A percentile compares a stretch with the other conserved stretches of the same genome.
These are phyloP conservation scores for Lentinula guzmanii DNA, from an alignment of 768 basidiomycete species.

Conservation along the genomic window DNA sequence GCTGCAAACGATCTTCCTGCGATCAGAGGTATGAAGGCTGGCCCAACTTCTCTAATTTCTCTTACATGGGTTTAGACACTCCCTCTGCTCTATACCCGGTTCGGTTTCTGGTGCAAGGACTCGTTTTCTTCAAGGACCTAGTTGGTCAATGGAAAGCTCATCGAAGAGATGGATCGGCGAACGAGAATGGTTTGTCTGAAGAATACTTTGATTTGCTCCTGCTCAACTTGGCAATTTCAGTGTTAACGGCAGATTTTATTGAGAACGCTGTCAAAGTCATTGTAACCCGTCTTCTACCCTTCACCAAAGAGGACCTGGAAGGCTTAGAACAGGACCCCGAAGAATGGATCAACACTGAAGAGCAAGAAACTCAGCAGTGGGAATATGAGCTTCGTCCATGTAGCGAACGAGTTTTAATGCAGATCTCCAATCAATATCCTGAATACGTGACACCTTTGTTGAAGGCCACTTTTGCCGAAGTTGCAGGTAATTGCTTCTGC, in stretches of 20 bases:
- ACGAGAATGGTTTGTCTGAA: constrained; percentile 45
- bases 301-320: constrained; percentile 77
- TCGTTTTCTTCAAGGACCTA: constrained; percentile 83
- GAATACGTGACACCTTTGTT: constrained; percentile 67
- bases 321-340: constrained; percentile 87
- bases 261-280: constrained; percentile 70
- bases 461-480: constrained; percentile 48
- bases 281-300: constrained; percentile 78
- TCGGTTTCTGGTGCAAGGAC: constrained; percentile 74
- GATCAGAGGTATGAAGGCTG: constrained; percentile 41
- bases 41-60: constrained; percentile 24
- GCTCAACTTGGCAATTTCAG: constrained; percentile 25
- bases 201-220: not conserved
- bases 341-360: constrained; percentile 90
- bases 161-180: constrained; percentile 53
- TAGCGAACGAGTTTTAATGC: constrained; percentile 87
- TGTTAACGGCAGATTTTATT: constrained; percentile 63
- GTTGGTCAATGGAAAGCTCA: constrained; percentile 71
- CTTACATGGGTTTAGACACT: constrained; percentile 38
- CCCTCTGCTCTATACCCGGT: constrained; percentile 65
- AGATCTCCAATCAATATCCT: constrained; percentile 64
- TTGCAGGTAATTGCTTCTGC: constrained; percentile 42
- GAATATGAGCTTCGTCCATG: constrained; percentile 91
- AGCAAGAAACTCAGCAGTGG: constrained; percentile 89
- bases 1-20: constrained; percentile 53